Evolutionary conservation across 345 rosid genomes (phyloP).

Genomic region (Ailanthus altissimus): DNA sequence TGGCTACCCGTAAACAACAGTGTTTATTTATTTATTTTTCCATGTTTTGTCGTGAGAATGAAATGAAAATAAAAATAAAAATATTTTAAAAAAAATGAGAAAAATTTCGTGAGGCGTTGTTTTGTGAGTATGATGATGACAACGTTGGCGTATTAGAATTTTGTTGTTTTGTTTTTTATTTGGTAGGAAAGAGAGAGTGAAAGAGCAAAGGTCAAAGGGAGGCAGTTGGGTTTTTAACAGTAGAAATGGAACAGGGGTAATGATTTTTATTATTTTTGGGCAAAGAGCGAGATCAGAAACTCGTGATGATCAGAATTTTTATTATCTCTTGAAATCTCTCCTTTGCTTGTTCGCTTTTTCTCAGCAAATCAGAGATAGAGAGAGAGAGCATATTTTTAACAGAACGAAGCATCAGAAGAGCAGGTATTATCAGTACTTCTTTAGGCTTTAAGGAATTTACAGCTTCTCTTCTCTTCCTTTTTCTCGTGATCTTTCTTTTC

Average conservation of each 20-base stretch:
- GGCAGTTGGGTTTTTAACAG: slow-evolving; percentile 49
- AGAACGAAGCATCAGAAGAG: slow-evolving; percentile 26
- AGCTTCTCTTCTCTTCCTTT: slow-evolving; percentile 47
- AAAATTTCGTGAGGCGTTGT: slow-evolving; percentile 12
- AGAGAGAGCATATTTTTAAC: slow-evolving; percentile 5
- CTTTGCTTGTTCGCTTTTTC: not conserved
- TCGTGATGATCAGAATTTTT: slow-evolving; percentile 42
- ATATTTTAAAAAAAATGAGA: too few species aligned
- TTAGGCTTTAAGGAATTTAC: slow-evolving; percentile 40
- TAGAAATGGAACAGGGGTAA: slow-evolving; percentile 29
- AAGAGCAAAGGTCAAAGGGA: slow-evolving; percentile 69
- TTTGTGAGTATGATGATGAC: slow-evolving; percentile 40
- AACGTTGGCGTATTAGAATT: slow-evolving; percentile 35
- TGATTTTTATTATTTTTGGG: slow-evolving; percentile 32
- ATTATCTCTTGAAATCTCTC: not conserved
- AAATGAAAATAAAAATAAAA: too few species aligned
- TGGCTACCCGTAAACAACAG: too few species aligned
- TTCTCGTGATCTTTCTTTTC: slow-evolving; percentile 39
- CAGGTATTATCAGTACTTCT: slow-evolving; percentile 37
- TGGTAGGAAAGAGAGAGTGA: slow-evolving; percentile 23
- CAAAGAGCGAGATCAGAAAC: slow-evolving; percentile 39
- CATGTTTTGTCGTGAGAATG: slow-evolving; percentile 1
- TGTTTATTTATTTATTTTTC: not conserved
- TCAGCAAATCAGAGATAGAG: slow-evolving; percentile 14
- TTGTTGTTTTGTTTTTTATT: too few species aligned